These are phyloP conservation scores for Calonectria hawksworthii DNA, from an alignment of 2,329 filamentous ascomycete species.

Conservation along the genomic window DNA sequence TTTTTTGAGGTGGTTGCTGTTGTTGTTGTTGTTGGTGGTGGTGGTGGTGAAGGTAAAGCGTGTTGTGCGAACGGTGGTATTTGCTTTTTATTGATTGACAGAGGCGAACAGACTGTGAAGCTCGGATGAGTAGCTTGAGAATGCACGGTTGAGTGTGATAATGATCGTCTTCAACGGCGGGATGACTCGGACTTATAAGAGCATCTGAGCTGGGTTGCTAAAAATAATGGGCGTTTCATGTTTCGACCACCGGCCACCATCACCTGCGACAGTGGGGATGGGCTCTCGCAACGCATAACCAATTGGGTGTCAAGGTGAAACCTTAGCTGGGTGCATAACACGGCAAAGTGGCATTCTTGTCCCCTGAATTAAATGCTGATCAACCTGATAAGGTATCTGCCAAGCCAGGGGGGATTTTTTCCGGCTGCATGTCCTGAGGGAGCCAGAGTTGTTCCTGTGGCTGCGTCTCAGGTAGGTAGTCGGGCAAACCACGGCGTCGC, in stretches of 20 bases:
- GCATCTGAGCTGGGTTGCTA: background rate
- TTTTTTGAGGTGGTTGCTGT: background rate
- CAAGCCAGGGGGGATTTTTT: background rate
- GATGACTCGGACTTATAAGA: background rate
- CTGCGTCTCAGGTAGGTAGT: constrained; percentile 2
- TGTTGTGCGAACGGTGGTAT: background rate
- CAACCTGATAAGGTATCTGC: constrained; percentile 6
- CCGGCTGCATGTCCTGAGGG: background rate
- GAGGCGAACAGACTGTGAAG: background rate
- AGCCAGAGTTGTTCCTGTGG: background rate
- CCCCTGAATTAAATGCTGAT: background rate
- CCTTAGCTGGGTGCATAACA: background rate
- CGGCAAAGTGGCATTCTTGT: background rate
- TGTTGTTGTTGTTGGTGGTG: background rate
- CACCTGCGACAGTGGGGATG: constrained; percentile 6
- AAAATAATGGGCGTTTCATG: constrained; percentile 8
- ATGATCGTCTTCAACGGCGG: background rate
- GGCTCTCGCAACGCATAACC: constrained; percentile 8
- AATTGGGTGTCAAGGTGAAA: constrained; percentile 10
- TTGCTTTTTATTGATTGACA: background rate
- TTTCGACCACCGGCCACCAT: background rate
- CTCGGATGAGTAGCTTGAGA: background rate
- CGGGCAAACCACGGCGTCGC: background rate
- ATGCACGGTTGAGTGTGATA: constrained; percentile 8
- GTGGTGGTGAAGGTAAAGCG: background rate